Conservation (phyloP, 2,329 filamentous ascomycete species). For the Teratosphaeria gauchensis region DNA sequence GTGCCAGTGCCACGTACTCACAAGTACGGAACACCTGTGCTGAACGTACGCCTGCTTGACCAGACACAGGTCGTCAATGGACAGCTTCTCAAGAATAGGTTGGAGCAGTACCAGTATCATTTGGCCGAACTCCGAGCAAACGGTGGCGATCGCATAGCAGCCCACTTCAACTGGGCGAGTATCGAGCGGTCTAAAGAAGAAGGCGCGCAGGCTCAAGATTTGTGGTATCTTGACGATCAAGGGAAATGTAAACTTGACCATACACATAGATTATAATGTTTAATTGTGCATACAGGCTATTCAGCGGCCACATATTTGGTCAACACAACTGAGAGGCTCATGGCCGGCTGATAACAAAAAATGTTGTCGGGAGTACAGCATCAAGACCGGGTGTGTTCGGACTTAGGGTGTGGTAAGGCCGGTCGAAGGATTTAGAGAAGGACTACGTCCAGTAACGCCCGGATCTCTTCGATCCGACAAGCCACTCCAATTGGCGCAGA, state of each 20-base stretch:
- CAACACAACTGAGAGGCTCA: too few relatives aligned
- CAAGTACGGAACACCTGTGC: not conserved
- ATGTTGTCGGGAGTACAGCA: too few relatives aligned
- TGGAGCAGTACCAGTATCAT: not conserved
- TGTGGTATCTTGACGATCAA: not conserved
- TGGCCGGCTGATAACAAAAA: too few relatives aligned
- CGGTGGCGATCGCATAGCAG: not conserved
- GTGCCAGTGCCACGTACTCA: slow-evolving; percentile 1
- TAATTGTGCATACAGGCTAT: not conserved
- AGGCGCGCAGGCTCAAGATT: not conserved
- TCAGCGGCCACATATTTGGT: too few relatives aligned
- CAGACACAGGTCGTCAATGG: slow-evolving; percentile 9
- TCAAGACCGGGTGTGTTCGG: not conserved
- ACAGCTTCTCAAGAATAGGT: slow-evolving; percentile 4
- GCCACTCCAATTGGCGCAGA: not conserved
- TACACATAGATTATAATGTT: not conserved
- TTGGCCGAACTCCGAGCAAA: not conserved
- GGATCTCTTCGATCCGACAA: not conserved
- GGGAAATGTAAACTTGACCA: not conserved
- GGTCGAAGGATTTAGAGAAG: not conserved
- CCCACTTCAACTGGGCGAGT: not conserved
- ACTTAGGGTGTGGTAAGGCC: not conserved
- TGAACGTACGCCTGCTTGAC: slow-evolving; percentile 6
- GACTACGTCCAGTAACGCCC: not conserved
- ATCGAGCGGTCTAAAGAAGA: not conserved